phyloP scores from a whole-genome alignment of 2,329 filamentous ascomycete genomes.

The Helminthosporium solani region DNA sequence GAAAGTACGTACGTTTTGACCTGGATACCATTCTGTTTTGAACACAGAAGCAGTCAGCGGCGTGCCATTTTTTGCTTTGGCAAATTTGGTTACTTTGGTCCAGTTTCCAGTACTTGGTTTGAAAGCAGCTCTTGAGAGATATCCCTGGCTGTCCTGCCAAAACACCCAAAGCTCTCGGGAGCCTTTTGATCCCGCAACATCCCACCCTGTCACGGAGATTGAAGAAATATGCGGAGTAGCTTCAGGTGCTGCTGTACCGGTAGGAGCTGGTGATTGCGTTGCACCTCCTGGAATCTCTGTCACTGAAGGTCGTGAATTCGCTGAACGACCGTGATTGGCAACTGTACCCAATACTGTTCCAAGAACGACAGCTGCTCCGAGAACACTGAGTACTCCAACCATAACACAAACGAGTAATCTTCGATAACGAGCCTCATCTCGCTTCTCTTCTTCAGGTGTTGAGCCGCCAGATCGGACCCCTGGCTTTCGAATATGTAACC shows the following conservation, averaged over 20 bases:
- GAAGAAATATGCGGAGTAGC: conserved; percentile 8
- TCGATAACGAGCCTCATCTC: conserved; percentile 5
- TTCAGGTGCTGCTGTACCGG: background rate
- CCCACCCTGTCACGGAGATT: conserved; percentile 14
- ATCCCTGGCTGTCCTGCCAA: conserved; percentile 15
- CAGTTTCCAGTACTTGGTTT: conserved; percentile 19
- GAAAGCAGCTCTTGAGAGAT: conserved; percentile 14
- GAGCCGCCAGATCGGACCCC: conserved; percentile 1
- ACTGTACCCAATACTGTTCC: conserved; percentile 17
- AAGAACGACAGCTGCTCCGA: conserved; percentile 13
- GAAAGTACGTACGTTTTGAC: conserved; percentile 8
- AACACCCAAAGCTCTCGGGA: conserved; percentile 14
- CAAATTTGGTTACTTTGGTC: conserved; percentile 18
- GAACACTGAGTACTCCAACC: conserved; percentile 1
- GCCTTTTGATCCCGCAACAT: conserved; percentile 7
- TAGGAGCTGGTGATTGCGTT: conserved; percentile 12
- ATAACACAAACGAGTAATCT: conserved; percentile 15
- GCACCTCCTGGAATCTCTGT: conserved; percentile 14
- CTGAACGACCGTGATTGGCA: background rate
- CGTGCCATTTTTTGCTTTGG: conserved; percentile 8
- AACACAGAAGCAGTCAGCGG: conserved; percentile 12
- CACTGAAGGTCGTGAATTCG: conserved; percentile 8
- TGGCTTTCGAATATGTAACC: background rate
- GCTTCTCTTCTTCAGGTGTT: background rate
- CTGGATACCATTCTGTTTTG: conserved; percentile 12